These are phyloP conservation scores for Candida insectorum DNA, from an alignment of 805 yeast genomes.

Conservation along the genomic window DNA sequence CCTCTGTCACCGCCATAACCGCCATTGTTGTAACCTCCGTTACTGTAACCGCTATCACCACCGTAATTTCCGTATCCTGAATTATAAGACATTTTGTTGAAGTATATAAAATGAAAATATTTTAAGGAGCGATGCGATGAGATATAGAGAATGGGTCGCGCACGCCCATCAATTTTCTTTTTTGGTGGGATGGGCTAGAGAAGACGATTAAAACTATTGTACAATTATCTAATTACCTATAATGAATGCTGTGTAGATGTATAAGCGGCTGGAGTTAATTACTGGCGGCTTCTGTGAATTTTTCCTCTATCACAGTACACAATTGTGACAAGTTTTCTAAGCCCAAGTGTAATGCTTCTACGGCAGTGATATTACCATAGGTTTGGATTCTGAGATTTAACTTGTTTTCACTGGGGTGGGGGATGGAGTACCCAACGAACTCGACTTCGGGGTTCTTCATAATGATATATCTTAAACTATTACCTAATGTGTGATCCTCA, in stretches of 20 bases:
- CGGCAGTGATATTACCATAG: constrained; percentile 79
- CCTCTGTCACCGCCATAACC: constrained; percentile 27
- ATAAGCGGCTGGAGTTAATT: too few species aligned
- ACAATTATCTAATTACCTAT: too few species aligned
- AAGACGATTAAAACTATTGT: too few species aligned
- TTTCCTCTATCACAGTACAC: constrained; percentile 80
- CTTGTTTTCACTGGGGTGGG: constrained; percentile 93
- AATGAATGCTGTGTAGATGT: too few species aligned
- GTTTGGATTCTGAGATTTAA: constrained; percentile 93
- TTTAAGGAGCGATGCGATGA: constrained; percentile 3
- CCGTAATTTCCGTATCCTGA: constrained; percentile 17
- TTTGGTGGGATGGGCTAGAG: neutral
- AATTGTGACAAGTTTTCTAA: constrained; percentile 77
- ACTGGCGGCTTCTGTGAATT: constrained; percentile 61
- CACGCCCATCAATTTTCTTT: constrained; percentile 4
- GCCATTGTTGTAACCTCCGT: constrained; percentile 19
- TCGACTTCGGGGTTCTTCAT: constrained; percentile 98
- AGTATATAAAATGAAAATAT: neutral
- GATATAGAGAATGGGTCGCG: constrained; percentile 1
- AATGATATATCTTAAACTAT: constrained; percentile 87
- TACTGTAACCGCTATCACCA: constrained; percentile 21
- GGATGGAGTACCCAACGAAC: constrained; percentile 97
- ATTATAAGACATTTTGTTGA: constrained; percentile 8
- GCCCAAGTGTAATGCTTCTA: constrained; percentile 91
- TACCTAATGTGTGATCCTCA: constrained; percentile 96